These are phyloP conservation scores for Vigna hirtella DNA, from an alignment of 306 rosid species.

Conservation along the genomic window DNA sequence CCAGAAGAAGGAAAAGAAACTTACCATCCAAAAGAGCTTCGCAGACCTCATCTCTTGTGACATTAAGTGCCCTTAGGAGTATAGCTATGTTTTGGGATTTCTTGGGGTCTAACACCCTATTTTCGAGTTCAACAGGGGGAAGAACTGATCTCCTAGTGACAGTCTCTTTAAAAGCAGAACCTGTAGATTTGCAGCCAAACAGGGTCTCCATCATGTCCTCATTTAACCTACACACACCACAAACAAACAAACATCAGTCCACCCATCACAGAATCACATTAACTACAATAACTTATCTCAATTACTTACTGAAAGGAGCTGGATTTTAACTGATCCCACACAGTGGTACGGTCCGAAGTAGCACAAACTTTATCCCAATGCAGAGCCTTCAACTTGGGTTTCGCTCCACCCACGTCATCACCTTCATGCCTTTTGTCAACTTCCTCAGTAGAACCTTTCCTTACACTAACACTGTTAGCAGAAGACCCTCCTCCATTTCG, in stretches of 20 bases:
- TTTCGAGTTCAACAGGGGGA: constrained; percentile 74
- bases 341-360: constrained; percentile 93
- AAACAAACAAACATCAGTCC: constrained; percentile 33
- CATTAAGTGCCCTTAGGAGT: constrained; percentile 91
- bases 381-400: constrained; percentile 88
- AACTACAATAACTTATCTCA: background rate
- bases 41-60: constrained; percentile 88
- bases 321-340: constrained; percentile 97
- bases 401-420: constrained; percentile 71
- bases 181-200: constrained; percentile 73
- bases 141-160: constrained; percentile 69
- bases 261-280: background rate
- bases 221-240: constrained; percentile 65
- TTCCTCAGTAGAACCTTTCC: constrained; percentile 39
- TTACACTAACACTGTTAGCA: constrained; percentile 37
- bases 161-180: constrained; percentile 64
- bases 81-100: constrained; percentile 97
- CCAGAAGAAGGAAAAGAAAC: constrained; percentile 35
- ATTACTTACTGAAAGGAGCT: constrained; percentile 92
- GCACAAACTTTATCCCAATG: constrained; percentile 99
- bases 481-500: constrained; percentile 45
- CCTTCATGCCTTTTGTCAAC: constrained; percentile 42
- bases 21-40: constrained; percentile 95
- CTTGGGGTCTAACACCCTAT: constrained; percentile 89
- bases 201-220: constrained; percentile 99